Conservation (phyloP, 2,329 filamentous ascomycete genomes). For the Phoma herbarum region DNA sequence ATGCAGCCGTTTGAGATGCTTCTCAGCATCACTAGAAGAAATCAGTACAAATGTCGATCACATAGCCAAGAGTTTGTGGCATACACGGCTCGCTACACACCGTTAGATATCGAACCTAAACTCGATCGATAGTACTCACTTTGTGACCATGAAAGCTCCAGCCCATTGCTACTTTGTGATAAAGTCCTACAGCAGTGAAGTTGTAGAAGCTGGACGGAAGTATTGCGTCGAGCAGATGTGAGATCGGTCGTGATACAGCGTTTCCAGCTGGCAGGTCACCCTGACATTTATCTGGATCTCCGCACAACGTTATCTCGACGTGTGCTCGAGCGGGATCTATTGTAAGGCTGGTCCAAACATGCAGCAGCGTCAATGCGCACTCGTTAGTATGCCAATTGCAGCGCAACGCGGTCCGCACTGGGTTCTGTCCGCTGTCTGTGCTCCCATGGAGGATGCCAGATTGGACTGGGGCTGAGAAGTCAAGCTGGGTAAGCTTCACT, state of each 20-base stretch:
- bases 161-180: slow-evolving; percentile 34
- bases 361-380: slow-evolving; percentile 9
- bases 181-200: slow-evolving; percentile 1
- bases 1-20: slow-evolving; percentile 47
- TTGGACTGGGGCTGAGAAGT: slow-evolving; percentile 15
- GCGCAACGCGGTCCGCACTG: slow-evolving; percentile 1
- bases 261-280: not conserved
- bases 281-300: slow-evolving; percentile 12
- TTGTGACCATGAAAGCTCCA: slow-evolving; percentile 45
- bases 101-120: slow-evolving; percentile 14
- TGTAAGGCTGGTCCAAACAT: slow-evolving; percentile 14
- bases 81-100: slow-evolving; percentile 38
- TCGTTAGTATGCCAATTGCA: slow-evolving; percentile 6
- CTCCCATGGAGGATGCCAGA: not conserved
- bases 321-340: slow-evolving; percentile 5
- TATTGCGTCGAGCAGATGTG: not conserved
- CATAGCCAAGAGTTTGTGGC: slow-evolving; percentile 7
- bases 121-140: slow-evolving; percentile 8
- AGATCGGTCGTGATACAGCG: slow-evolving; percentile 1
- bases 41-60: slow-evolving; percentile 20
- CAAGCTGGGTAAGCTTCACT: slow-evolving; percentile 25
- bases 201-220: not conserved
- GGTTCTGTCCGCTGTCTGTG: slow-evolving; percentile 7
- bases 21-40: slow-evolving; percentile 43
- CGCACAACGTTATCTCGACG: slow-evolving; percentile 7